These are phyloP conservation scores for Saccharomycopsis fermentans DNA, from an alignment of 805 yeast species.

Conservation along the genomic window DNA sequence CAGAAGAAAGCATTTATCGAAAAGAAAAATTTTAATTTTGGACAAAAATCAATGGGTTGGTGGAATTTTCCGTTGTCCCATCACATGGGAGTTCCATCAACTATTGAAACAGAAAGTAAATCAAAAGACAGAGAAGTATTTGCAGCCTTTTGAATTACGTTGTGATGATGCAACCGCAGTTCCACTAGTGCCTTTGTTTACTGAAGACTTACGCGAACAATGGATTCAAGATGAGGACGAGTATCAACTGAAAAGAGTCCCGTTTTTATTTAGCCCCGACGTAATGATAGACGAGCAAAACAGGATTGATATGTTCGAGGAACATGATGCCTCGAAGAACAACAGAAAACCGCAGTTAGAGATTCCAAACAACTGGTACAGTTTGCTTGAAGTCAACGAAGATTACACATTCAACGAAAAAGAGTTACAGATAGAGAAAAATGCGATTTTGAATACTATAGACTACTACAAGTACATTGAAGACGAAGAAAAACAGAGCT, in stretches of 20 bases:
- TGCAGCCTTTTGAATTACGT: background rate
- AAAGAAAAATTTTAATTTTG: background rate
- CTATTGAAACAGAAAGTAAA: background rate
- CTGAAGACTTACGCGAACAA: background rate
- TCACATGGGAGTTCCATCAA: background rate
- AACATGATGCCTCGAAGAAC: background rate
- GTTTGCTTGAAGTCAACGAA: background rate
- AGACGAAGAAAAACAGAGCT: background rate
- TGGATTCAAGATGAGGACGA: conserved; percentile 1
- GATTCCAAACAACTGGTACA: background rate
- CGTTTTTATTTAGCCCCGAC: background rate
- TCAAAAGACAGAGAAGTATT: background rate
- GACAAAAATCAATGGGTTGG: conserved; percentile 3
- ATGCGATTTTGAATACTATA: background rate
- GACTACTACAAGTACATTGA: background rate
- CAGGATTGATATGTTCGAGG: background rate
- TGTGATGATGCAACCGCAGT: background rate
- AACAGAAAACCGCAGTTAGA: background rate
- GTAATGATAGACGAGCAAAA: background rate
- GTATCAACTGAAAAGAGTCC: background rate
- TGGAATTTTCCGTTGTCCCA: background rate
- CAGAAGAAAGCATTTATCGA: background rate
- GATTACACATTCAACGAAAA: background rate
- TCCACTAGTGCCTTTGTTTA: background rate
- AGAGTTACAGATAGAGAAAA: background rate